phyloP scores from a whole-genome alignment of 2,329 filamentous ascomycete genomes.

The Trichoderma oligosporum region DNA sequence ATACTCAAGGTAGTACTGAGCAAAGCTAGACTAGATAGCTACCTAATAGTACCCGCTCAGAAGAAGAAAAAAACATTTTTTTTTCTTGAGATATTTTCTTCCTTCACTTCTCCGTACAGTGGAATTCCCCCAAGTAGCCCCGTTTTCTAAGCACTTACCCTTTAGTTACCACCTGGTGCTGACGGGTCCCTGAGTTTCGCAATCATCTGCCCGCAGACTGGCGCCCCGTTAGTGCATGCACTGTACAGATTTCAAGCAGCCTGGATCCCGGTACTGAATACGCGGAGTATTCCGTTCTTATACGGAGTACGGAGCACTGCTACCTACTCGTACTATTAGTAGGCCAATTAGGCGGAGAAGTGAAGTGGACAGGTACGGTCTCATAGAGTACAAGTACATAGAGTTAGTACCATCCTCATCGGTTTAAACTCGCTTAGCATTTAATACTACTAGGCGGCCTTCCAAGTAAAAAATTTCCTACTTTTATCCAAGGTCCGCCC shows the following conservation, averaged over 20 bases:
- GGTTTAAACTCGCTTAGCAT: not conserved
- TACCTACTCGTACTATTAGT: too few relatives aligned
- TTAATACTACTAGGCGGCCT: not conserved
- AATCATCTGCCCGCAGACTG: not conserved
- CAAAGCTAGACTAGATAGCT: too few relatives aligned
- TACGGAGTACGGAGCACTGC: not conserved
- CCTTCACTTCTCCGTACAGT: not conserved
- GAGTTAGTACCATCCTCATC: too few relatives aligned
- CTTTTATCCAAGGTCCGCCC: not conserved
- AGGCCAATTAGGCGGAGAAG: too few relatives aligned
- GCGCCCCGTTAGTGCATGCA: not conserved
- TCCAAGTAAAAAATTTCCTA: not conserved
- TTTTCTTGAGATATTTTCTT: not conserved
- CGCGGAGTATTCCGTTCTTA: not conserved
- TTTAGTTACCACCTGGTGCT: not conserved
- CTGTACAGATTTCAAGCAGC: not conserved
- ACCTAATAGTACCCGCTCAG: not conserved
- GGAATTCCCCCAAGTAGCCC: not conserved
- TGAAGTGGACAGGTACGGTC: too few relatives aligned
- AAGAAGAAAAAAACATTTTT: constrained; percentile 1
- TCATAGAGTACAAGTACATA: too few relatives aligned
- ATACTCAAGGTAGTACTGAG: too few relatives aligned
- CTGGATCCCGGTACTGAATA: too few relatives aligned
- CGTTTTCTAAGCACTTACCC: constrained; percentile 17
- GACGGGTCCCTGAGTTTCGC: constrained; percentile 8